Conservation (phyloP, 768 basidiomycete species). For the Russula emetica region DNA sequence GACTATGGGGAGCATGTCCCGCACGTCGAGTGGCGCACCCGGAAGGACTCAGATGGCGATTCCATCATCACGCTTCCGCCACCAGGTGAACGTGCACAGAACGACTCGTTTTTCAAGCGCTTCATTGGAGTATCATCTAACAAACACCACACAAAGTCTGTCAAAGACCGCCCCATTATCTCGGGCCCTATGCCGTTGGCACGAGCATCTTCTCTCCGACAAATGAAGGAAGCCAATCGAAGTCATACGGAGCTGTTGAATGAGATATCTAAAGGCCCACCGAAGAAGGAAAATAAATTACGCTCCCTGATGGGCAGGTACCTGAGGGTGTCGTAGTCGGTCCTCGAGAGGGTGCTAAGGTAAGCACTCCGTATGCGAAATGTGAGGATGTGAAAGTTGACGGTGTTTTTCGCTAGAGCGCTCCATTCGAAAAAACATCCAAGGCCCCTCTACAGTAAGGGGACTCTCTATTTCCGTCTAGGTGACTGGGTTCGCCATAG, state of each 20-base stretch:
- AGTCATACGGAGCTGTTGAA: slow-evolving; percentile 22
- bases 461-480: slow-evolving; percentile 1
- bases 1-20: neutral
- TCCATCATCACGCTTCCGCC: slow-evolving; percentile 31
- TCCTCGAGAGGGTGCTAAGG: slow-evolving; percentile 12
- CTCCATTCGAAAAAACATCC: slow-evolving; percentile 1
- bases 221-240: slow-evolving; percentile 23
- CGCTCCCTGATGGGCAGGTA: slow-evolving; percentile 31
- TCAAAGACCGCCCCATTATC: slow-evolving; percentile 32
- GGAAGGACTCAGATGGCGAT: slow-evolving; percentile 21
- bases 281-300: slow-evolving; percentile 32
- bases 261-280: slow-evolving; percentile 20
- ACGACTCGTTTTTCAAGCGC: slow-evolving; percentile 29
- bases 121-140: slow-evolving; percentile 24
- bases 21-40: slow-evolving; percentile 14
- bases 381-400: slow-evolving; percentile 17
- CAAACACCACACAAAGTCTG: slow-evolving; percentile 17
- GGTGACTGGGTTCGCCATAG: slow-evolving; percentile 14
- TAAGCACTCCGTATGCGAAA: slow-evolving; percentile 7
- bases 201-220: slow-evolving; percentile 24
- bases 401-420: neutral
- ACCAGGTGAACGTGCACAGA: slow-evolving; percentile 26
- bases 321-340: slow-evolving; percentile 22
- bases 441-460: neutral
- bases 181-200: slow-evolving; percentile 36